Evolutionary conservation across 2,329 filamentous ascomycete species (phyloP).

Genomic region (Colletotrichum zoysiae): DNA sequence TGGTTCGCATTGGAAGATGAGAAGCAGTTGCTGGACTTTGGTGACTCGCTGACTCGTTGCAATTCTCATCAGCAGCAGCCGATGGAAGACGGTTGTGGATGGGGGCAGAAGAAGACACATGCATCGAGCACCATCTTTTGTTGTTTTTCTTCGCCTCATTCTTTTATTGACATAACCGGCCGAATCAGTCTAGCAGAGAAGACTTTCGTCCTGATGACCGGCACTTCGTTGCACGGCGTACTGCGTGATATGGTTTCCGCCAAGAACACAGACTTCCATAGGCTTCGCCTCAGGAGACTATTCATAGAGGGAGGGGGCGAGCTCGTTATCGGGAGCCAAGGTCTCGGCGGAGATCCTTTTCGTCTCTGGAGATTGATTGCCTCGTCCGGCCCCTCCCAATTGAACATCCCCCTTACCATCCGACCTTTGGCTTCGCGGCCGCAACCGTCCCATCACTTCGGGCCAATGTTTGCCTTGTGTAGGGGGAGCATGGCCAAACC

Average conservation of each 20-base stretch:
- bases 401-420: slow-evolving; percentile 5
- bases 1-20: slow-evolving; percentile 2
- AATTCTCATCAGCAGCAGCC: not conserved
- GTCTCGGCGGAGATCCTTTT: slow-evolving; percentile 18
- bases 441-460: slow-evolving; percentile 14
- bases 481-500: slow-evolving; percentile 2
- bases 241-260: not conserved
- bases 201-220: no score
- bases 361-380: slow-evolving; percentile 19
- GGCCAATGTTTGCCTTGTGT: not conserved
- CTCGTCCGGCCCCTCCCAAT: slow-evolving; percentile 1
- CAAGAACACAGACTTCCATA: not conserved
- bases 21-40: not conserved
- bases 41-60: not conserved
- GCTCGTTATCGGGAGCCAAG: slow-evolving; percentile 20
- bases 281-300: not conserved
- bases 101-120: not conserved
- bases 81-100: not conserved
- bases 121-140: not conserved
- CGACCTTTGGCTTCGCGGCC: slow-evolving; percentile 3
- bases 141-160: not conserved
- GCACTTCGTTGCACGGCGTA: not conserved
- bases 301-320: not conserved
- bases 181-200: not conserved
- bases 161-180: not conserved